These are phyloP conservation scores for Alternaria sp. DNA, from an alignment of 2,329 filamentous ascomycete genomes.

Conservation along the genomic window DNA sequence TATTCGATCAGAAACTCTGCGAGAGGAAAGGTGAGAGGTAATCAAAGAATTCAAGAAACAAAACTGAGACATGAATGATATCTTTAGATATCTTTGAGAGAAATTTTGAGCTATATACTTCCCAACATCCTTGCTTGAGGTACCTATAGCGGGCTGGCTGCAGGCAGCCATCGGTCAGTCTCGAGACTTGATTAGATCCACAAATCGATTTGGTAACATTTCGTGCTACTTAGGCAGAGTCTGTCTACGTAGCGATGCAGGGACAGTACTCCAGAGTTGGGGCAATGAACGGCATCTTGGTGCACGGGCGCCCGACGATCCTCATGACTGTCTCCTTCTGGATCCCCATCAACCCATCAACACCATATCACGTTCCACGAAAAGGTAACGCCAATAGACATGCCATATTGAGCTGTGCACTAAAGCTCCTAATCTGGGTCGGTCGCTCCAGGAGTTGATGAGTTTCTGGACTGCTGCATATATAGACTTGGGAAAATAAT, in stretches of 20 bases:
- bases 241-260: not conserved
- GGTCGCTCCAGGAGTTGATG: not conserved
- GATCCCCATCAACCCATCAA: not conserved
- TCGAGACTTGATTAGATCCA: not conserved
- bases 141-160: slow-evolving; percentile 3
- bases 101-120: not conserved
- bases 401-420: not conserved
- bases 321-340: too few relatives aligned
- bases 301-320: slow-evolving; percentile 1
- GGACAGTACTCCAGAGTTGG: not conserved
- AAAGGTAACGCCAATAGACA: not conserved
- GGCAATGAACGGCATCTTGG: not conserved
- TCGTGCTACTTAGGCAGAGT: not conserved
- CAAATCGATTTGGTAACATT: not conserved
- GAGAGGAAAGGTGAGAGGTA: not conserved
- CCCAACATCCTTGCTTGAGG: not conserved
- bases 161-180: slow-evolving; percentile 8
- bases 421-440: not conserved
- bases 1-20: not conserved
- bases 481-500: not conserved
- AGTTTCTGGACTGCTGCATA: not conserved
- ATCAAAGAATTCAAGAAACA: not conserved
- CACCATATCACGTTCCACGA: not conserved
- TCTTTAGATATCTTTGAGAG: not conserved
- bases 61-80: not conserved